Evolutionary conservation across 306 rosid genomes (phyloP).

Genomic region (Styphnolobium japonicum): DNA sequence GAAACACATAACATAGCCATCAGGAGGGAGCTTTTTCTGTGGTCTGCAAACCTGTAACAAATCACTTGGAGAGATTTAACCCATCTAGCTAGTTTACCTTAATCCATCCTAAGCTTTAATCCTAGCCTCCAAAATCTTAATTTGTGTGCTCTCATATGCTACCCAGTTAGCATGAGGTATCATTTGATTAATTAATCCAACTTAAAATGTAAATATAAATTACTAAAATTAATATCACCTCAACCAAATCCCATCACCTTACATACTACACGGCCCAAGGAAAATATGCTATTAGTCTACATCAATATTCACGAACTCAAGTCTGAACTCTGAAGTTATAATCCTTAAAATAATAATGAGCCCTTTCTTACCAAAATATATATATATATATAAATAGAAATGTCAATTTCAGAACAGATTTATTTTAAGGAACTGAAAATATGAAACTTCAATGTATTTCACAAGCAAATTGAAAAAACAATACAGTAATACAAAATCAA

Average conservation of each 20-base stretch:
- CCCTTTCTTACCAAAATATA: background rate
- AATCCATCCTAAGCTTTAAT: background rate
- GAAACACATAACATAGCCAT: background rate
- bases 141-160: background rate
- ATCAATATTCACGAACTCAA: background rate
- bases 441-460: slow-evolving; percentile 5
- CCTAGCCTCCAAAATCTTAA: background rate
- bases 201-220: background rate
- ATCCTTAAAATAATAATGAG: background rate
- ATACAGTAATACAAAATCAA: background rate
- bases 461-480: background rate
- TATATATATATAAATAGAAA: too few relatives aligned
- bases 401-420: background rate
- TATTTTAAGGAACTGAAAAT: background rate
- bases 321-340: background rate
- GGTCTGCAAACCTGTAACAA: background rate
- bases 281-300: background rate
- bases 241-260: background rate
- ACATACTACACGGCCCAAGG: background rate
- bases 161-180: background rate
- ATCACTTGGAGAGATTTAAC: background rate
- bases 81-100: background rate
- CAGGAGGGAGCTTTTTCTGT: background rate
- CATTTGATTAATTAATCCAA: background rate
- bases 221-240: background rate